Evolutionary conservation across 345 rosid species (phyloP).

Genomic region (Leavenworthia alabamica): DNA sequence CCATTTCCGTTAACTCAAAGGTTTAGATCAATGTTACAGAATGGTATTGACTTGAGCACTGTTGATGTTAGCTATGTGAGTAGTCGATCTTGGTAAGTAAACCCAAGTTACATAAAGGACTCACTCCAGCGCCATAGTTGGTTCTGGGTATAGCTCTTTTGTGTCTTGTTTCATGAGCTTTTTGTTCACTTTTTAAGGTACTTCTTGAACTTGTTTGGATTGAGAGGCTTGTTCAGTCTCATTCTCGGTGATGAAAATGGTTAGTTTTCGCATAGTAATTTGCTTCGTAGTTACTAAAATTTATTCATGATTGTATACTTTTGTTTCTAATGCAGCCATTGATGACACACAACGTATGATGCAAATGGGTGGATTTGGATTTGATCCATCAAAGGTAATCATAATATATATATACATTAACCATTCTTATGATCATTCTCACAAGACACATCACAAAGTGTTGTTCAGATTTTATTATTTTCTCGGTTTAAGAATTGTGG

Average conservation of each 20-base stretch:
- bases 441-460: neutral
- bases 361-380: slow-evolving; percentile 99
- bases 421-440: slow-evolving; percentile 9
- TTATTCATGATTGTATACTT: neutral
- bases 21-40: slow-evolving; percentile 97
- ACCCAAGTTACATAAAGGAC: neutral
- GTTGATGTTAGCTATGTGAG: slow-evolving; percentile 99
- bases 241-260: slow-evolving; percentile 99
- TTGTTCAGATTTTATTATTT: neutral
- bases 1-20: slow-evolving; percentile 97
- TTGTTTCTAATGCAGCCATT: slow-evolving; percentile 48
- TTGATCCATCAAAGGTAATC: slow-evolving; percentile 81
- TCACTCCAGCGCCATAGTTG: neutral
- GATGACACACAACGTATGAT: slow-evolving; percentile 98
- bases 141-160: neutral
- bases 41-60: slow-evolving; percentile 97
- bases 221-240: slow-evolving; percentile 95
- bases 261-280: slow-evolving; percentile 20
- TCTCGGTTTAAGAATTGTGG: neutral
- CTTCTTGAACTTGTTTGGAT: slow-evolving; percentile 88
- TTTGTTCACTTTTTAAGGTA: slow-evolving; percentile 50
- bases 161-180: slow-evolving; percentile 4
- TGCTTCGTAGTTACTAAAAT: neutral
- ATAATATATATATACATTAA: neutral
- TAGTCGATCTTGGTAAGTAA: slow-evolving; percentile 91